phyloP scores from a whole-genome alignment of 768 basidiomycete species.

The Gloeophyllum trabeum region DNA sequence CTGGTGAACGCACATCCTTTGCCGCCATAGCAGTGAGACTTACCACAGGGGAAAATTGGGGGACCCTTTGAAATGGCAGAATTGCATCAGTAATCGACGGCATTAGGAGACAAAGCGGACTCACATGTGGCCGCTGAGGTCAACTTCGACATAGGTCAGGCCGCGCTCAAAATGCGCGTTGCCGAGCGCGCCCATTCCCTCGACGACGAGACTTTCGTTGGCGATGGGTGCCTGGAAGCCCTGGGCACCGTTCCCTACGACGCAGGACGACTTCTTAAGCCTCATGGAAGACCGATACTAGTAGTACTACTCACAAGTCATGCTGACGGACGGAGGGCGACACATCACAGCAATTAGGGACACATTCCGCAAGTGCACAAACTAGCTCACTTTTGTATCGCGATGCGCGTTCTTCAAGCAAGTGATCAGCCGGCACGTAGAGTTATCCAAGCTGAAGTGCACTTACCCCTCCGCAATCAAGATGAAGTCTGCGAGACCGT shows the following conservation, averaged over 20 bases:
- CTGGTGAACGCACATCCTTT: conserved; percentile 3
- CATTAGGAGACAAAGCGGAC: conserved; percentile 5
- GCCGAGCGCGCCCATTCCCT: conserved; percentile 59
- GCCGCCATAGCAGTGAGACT: conserved; percentile 11
- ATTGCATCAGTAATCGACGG: conserved; percentile 1
- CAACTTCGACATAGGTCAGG: conserved; percentile 57
- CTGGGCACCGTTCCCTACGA: conserved; percentile 46
- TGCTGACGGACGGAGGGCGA: conserved; percentile 12
- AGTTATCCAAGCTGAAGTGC: not conserved
- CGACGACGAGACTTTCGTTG: conserved; percentile 58
- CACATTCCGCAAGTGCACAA: conserved; percentile 2
- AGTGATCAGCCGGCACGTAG: conserved; percentile 1
- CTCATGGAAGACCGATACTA: not conserved
- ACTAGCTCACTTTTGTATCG: conserved; percentile 23
- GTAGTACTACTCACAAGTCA: conserved; percentile 24
- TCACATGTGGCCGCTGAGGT: conserved; percentile 64
- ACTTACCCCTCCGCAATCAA: conserved; percentile 65
- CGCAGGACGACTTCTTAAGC: not conserved
- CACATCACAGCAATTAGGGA: not conserved
- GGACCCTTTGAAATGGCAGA: conserved; percentile 30
- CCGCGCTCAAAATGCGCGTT: conserved; percentile 56
- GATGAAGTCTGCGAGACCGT: conserved; percentile 65
- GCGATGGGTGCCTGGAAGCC: conserved; percentile 64
- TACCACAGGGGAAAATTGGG: conserved; percentile 54
- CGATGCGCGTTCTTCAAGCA: conserved; percentile 16